Evolutionary conservation across 257 asterid species (phyloP), one percentile per base, ranked within the genome.

Genomic region (Schizonepeta tenuifolia): DNA sequence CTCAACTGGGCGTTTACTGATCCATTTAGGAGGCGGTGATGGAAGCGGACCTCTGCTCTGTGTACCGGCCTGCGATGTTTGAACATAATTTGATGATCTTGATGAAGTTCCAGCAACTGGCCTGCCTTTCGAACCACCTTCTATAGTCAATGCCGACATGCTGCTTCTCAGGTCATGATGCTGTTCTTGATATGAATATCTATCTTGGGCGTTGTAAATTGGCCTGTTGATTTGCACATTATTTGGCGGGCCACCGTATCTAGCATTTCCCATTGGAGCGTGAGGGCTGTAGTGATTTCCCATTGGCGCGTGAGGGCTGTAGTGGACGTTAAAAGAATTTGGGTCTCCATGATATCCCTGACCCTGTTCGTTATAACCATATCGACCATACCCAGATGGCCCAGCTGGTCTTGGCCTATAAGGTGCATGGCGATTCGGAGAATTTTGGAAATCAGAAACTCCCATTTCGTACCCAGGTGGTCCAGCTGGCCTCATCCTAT

Each of bases 21-120:
- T 86, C 97, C 96, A 93, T 64, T 83, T 82, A 26, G 87, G 75
- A 26, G 96, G 96, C n/a, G 93, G 98, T 67, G 91, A 56, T n/a
- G 96, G 96, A 70, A 74, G 86, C 49, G 82, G 81, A 63, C 86
- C 85, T 43, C 77, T 35, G 41, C 64, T 75, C 47, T 71, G 86
- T 50, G 64, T 54, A 53, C 54, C 65, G 2, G 35, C 14, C 57
- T 72, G 70, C 14, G 75, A 41, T 11, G 50, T 12, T 54, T 83
- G 89, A 65, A 67, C 79, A 22, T 78, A 65, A 77, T 70, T 84
- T 40, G 83, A 77, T 60, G 75, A 36, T 69, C 85, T 82, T 9
- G 83, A 83, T 50, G 86, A 76, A 13, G 71, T 21, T 38, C 83
- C 46, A 22, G 74, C 53, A 41, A 44, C 11, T 26, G 83, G 72